Evolutionary conservation across 2,329 filamentous ascomycete genomes (phyloP).

Genomic region (Penicillium sp.): DNA sequence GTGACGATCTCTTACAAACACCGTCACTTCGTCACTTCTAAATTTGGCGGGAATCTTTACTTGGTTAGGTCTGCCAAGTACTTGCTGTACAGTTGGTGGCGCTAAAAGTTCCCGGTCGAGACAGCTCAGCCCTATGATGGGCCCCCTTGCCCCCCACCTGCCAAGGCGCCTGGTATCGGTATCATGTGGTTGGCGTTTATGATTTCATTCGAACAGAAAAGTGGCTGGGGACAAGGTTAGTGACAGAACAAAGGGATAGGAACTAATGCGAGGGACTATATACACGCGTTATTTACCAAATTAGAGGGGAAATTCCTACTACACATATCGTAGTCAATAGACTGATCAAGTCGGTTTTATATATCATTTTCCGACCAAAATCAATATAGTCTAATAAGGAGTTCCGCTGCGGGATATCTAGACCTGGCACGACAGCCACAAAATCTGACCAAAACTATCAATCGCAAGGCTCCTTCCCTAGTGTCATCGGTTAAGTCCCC

Average conservation of each 20-base stretch:
- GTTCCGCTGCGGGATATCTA: constrained; percentile 23
- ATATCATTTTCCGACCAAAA: constrained; percentile 3
- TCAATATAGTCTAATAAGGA: constrained; percentile 21
- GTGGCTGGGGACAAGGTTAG: not conserved
- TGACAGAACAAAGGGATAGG: not conserved
- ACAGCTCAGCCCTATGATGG: constrained; percentile 22
- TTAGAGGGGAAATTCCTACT: not conserved
- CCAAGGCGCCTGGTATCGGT: constrained; percentile 15
- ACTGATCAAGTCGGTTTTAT: not conserved
- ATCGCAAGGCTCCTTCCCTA: constrained; percentile 14
- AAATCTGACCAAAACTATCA: constrained; percentile 18
- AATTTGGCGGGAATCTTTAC: constrained; percentile 1
- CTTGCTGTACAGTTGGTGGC: constrained; percentile 11
- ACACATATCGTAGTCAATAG: not conserved
- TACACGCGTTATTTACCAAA: not conserved
- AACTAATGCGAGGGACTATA: not conserved
- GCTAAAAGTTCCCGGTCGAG: constrained; percentile 5
- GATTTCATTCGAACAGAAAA: constrained; percentile 10
- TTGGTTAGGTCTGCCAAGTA: not conserved
- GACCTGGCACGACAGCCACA: constrained; percentile 19
- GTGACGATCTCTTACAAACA: constrained; percentile 1
- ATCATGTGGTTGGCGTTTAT: constrained; percentile 10
- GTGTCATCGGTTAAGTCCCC: constrained; percentile 6
- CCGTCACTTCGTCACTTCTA: not conserved
- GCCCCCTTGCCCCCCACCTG: constrained; percentile 16